Evolutionary conservation across 495 filamentous ascomycete species (phyloP), one percentile per base, ranked within the genome.

Genomic region (Penicillium tannophilum): DNA sequence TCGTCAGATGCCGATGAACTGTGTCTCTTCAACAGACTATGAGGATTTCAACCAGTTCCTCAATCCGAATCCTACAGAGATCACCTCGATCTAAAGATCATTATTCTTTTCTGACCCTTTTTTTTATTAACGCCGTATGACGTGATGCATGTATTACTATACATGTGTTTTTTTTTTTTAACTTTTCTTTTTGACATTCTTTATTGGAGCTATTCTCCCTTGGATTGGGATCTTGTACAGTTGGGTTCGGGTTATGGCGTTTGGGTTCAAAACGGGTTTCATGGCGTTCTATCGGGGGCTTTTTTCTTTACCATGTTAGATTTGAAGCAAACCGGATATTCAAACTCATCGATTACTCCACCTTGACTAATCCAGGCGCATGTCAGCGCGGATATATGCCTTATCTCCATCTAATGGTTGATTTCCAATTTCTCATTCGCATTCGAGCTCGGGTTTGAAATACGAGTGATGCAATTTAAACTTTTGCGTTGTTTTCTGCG

Each of bases 1-100:
- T 55, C 72, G 73, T 8, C 70, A 68, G 39, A 64, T 76, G 44
- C 64, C 74, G 6, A 70, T 78, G 66, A 75, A 71, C 23, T 79
- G 76, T 58, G 54, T 78, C 54, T 60, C 70, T n/a, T 60, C 68
- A 4, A 64, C 56, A 28, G 74, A 78, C 52, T 77, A 73, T 54
- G 76, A 78, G 26, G 76, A 77, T 57, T 74, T 79, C 54, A 76
- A 72, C 45, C 75, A 79, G 59, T 79, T 72, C 55, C 56, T 79
- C 19, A 79, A 79, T 58, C 69, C 75, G 6, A 78, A 74, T 54
- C 65, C 75, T 8, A 70, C 70, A 44, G 77, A 79, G 59, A 77
- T 79, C 30, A 71, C 77, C 12, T 77, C 76, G 43, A 72, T 74
- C 14, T 77, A 57, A 62, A 39, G 42, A 49, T 47, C 41, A 43